Evolutionary conservation across 2,329 filamentous ascomycete genomes (phyloP), one percentile per base, ranked within the genome.

Genomic region (Neonectria coccinea): DNA sequence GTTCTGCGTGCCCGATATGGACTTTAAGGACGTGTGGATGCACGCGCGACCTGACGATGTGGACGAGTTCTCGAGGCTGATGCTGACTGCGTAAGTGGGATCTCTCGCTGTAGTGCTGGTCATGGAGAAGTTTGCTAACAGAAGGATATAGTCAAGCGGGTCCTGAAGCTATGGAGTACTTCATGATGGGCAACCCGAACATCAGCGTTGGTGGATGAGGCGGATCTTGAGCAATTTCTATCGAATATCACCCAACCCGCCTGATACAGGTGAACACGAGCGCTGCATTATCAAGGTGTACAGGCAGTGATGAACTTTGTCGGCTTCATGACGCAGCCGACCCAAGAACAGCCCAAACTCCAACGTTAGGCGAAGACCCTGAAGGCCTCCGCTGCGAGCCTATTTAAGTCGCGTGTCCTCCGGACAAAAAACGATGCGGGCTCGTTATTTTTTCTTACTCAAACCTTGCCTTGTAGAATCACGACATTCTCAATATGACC

Each of bases 21-120:
- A 74, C 51, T 79, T 80, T 48, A 70, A 75, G 45, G 77, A 79
- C 0, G 74, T 81, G 16, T 80, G 79, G 76, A 66, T 75, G 69
- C 75, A 79, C 31, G 80, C 73, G 7, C 72, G 70, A 10, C 74
- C 79, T 0, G 75, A 78, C 1, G 80, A 82, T 36, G 56, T 80
- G 22, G 80, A 82, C 29, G 79, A 81, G 4, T 81, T 82, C 69
- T 78, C 80, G 18, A 77, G 65, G 62, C 22, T 80, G 11, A 75
- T 81, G 68, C 65, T 82, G 48, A 80, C 76, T 10, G 68, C 75
- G 79, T 81, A 66, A 74, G 79, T 78, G 5, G 16, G 29, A 7
- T 12, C 12, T 20, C 18, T 33, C 18, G 10, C 9, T 16, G 2
- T 42, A 12, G 22, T 6, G 5, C n/a, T 27, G 16, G 1, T 6